Evolutionary conservation across 2,329 filamentous ascomycete species (phyloP).

Genomic region (Penicillium sclerotiorum): DNA sequence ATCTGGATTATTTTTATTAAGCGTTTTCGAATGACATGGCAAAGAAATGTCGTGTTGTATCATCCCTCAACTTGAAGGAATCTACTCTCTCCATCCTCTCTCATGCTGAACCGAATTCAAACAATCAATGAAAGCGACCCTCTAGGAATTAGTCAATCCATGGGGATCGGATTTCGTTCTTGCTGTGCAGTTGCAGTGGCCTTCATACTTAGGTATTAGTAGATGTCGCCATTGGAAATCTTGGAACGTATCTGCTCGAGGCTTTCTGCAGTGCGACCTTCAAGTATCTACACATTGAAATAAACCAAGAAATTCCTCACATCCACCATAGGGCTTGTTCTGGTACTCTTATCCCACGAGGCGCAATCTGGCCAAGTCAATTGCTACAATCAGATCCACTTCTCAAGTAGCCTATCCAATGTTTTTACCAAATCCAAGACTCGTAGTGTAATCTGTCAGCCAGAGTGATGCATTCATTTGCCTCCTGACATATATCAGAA

Average conservation of each 20-base stretch:
- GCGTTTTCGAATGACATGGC: constrained; percentile 58
- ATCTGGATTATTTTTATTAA: constrained; percentile 10
- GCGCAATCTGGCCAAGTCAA: constrained; percentile 4
- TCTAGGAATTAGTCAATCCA: constrained; percentile 2
- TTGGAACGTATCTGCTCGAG: no score
- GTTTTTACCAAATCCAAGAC: not conserved
- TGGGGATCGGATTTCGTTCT: not conserved
- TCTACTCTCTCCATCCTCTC: no score
- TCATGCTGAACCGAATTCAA: no score
- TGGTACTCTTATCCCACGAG: not conserved
- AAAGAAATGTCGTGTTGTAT: not conserved
- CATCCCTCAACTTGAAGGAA: no score
- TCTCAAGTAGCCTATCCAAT: no score
- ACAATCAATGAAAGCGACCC: no score
- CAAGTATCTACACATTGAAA: not conserved
- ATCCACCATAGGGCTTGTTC: constrained; percentile 2
- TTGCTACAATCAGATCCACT: constrained; percentile 7
- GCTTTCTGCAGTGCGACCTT: not conserved
- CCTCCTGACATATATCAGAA: no score
- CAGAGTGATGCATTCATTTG: no score
- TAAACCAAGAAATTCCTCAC: not conserved
- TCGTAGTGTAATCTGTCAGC: not conserved
- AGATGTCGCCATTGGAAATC: not conserved
- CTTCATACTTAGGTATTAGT: not conserved
- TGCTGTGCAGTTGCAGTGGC: not conserved